Evolutionary conservation across 352 stramenopile genomes (phyloP).

Genomic region (Globisporangium emineosum): DNA sequence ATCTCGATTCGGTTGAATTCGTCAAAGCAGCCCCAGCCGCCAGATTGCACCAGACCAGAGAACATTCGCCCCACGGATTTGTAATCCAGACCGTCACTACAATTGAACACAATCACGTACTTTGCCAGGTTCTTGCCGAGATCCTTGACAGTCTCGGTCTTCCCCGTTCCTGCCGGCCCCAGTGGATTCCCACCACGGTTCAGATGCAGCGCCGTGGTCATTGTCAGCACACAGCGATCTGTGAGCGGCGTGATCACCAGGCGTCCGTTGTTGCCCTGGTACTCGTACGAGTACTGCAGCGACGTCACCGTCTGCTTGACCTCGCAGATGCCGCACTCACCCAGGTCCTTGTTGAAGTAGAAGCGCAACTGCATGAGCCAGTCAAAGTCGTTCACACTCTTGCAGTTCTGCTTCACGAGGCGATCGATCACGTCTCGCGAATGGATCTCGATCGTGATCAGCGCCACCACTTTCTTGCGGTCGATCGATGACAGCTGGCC

Average conservation of each 20-base stretch:
- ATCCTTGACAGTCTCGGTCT: conserved; percentile 95
- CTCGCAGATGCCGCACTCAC: conserved; percentile 79
- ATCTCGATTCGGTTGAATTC: conserved; percentile 97
- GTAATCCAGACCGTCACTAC: conserved; percentile 93
- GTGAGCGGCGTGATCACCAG: conserved; percentile 93
- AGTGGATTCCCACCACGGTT: conserved; percentile 91
- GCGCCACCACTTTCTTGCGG: conserved; percentile 94
- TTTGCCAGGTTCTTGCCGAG: conserved; percentile 93
- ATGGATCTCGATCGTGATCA: conserved; percentile 98
- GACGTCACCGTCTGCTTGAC: conserved; percentile 86
- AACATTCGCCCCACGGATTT: conserved; percentile 94
- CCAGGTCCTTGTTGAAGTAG: conserved; percentile 85
- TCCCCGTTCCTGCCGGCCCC: conserved; percentile 90
- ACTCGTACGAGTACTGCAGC: conserved; percentile 85
- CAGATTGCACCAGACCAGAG: conserved; percentile 89
- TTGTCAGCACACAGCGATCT: conserved; percentile 91
- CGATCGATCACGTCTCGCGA: conserved; percentile 94
- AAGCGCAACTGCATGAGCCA: conserved; percentile 88
- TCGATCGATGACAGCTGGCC: conserved; percentile 87
- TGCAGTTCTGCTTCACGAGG: conserved; percentile 92
- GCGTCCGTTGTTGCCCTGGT: conserved; percentile 85
- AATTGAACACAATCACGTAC: conserved; percentile 95
- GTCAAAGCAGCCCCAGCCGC: conserved; percentile 93
- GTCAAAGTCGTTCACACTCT: conserved; percentile 90
- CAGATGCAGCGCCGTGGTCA: conserved; percentile 91